Evolutionary conservation across 1,139 yeast species (phyloP), one percentile per base, ranked within the genome.

Genomic region (Yamadazyma friedrichii): DNA sequence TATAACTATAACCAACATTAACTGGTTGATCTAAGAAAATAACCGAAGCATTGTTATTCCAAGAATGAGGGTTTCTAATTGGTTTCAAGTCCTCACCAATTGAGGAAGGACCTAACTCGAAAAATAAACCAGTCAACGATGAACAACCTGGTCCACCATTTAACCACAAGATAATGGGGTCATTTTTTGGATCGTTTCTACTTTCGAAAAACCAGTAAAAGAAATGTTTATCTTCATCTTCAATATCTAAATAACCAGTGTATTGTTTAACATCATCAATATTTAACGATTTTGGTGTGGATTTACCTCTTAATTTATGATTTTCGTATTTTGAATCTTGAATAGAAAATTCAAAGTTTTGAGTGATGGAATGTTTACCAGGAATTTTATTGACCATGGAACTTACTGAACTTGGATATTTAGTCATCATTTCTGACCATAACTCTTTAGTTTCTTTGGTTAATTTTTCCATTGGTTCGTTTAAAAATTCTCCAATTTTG

Each of bases 231-330:
- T 85, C 94, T 52, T 83, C 86, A 42, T 84, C 89, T 47, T 78
- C 82, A 40, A 87, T 84, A 59, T 89, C 96, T 58, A 89, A 75
- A 63, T 89, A 89, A 42, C 97, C 97, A 34, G 94, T 78, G 60
- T 82, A 84, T 63, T 88, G 96, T 58, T 84, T 82, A 39, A 84
- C 89, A 33, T 71, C 68, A 64, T 89, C 97, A 46, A 89, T 64
- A 26, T 91, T 94, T 53, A 88, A 75, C 31, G 66, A 67, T 46
- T 71, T 72, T 11, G 88, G 86, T 33, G 73, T 67, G 20, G 74
- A 61, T 59, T 82, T 82, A 51, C 80, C 79, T 62, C 89, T 75
- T 64, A 84, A 73, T 48, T 73, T 64, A 59, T 82, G 82, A 60
- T 73, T 65, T 38, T 83, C 79, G 43, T 70, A 62, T 46, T 70